Conservation (phyloP, 2,329 filamentous ascomycete species). For the Phoma herbarum region DNA sequence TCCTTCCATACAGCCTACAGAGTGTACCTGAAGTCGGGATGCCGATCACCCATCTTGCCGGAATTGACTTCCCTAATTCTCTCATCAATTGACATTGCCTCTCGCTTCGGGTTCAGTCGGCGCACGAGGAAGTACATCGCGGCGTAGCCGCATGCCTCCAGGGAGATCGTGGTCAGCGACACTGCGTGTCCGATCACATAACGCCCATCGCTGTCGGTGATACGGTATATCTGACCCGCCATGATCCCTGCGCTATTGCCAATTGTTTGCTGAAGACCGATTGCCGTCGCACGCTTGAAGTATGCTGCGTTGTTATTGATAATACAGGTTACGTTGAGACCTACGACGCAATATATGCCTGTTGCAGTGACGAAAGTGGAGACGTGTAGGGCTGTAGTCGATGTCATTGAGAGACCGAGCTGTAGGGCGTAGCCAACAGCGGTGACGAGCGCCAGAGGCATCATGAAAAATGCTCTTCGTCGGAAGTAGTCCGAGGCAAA, state of each 20-base stretch:
- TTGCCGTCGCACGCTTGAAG: constrained; percentile 27
- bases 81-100: background rate
- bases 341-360: constrained; percentile 63
- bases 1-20: background rate
- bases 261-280: constrained; percentile 36
- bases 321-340: constrained; percentile 64
- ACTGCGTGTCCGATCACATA: constrained; percentile 18
- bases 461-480: constrained; percentile 33
- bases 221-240: constrained; percentile 50
- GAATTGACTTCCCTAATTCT: background rate
- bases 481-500: constrained; percentile 32
- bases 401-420: constrained; percentile 38
- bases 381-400: constrained; percentile 53
- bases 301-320: constrained; percentile 57
- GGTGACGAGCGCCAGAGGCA: constrained; percentile 44
- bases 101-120: background rate
- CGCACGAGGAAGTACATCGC: background rate
- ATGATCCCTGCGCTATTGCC: constrained; percentile 64
- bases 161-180: background rate
- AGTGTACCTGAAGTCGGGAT: background rate
- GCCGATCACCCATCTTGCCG: background rate
- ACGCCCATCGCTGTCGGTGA: constrained; percentile 19
- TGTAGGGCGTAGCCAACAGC: constrained; percentile 59
- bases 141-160: background rate
- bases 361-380: constrained; percentile 61